Evolutionary conservation across 73 alveolate species (phyloP), one percentile per base, ranked within the genome.

Genomic region (Paramecium primaurelia): DNA sequence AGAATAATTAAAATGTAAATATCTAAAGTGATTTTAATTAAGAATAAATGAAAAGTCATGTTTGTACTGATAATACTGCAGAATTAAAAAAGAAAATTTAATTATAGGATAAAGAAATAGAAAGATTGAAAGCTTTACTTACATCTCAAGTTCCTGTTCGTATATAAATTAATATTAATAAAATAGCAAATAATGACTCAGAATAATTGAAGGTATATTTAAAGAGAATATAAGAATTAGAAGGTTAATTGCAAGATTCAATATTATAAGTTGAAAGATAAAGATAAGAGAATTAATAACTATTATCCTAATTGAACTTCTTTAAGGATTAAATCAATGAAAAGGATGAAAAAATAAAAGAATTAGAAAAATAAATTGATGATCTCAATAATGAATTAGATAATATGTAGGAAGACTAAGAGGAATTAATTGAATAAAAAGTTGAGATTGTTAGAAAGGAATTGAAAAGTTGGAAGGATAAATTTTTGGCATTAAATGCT

Each of bases 401-500:
- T 26, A 51, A 28, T 0, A 28, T 64, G 42, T 8, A 64, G 12
- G 84, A 34, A 28, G 84, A 64, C 12, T 26, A 64, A 32, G 84
- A 64, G 47, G 84, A 64, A 32, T 28, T 28, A 1, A 64, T 64
- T 64, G 84, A 64, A 14, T 9, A 28, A 64, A 64, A 51, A 14
- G 47, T 64, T 12, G 84, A 64, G 9, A 64, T 51, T 14, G 3
- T 64, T 12, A 28, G 32, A 28, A 64, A 64, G 16, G 87, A 73
- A 7, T 8, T 73, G 3, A 73, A 73, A 8, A 73, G 59, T 36
- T 73, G 87, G 87, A 73, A 73, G 16, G 59, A 73, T 37, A 73
- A 73, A 73, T 73, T 73, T 73, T 37, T 73, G 87, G 87, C 58
- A 2, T 38, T 73, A 16, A 73, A 73, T 73, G 59, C 34, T 37